phyloP scores from a whole-genome alignment of 257 asterid species.

The Solanum clarkiae region DNA sequence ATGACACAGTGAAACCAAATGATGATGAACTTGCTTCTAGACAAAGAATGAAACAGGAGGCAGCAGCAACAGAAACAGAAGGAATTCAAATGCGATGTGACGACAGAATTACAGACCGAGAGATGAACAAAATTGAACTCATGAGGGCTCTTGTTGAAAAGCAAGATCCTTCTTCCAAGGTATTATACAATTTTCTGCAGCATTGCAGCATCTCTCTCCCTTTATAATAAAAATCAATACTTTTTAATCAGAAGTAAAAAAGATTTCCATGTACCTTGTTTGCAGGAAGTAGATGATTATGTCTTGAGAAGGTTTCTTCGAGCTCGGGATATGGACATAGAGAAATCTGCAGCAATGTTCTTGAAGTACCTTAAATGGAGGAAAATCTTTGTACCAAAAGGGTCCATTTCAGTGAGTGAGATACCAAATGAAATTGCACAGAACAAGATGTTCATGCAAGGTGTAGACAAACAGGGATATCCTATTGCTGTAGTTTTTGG shows the following conservation, averaged over 20 bases:
- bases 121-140: conserved; percentile 23
- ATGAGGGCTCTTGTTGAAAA: conserved; percentile 37
- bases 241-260: too few relatives aligned
- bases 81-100: background rate
- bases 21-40: background rate
- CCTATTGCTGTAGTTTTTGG: conserved; percentile 59
- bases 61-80: background rate
- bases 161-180: conserved; percentile 58
- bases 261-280: background rate
- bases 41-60: background rate
- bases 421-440: conserved; percentile 47
- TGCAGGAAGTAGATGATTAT: conserved; percentile 51
- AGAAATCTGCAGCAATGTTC: conserved; percentile 54
- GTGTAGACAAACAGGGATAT: conserved; percentile 49
- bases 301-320: conserved; percentile 69
- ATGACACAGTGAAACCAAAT: background rate
- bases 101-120: conserved; percentile 3
- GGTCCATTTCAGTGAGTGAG: conserved; percentile 33
- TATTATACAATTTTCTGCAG: background rate
- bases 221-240: background rate
- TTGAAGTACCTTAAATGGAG: conserved; percentile 52
- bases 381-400: conserved; percentile 42
- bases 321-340: conserved; percentile 48
- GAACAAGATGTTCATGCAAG: conserved; percentile 64
- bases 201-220: background rate